Conservation (phyloP, 2,329 filamentous ascomycete genomes). For the Monosporascus cannonballus region DNA sequence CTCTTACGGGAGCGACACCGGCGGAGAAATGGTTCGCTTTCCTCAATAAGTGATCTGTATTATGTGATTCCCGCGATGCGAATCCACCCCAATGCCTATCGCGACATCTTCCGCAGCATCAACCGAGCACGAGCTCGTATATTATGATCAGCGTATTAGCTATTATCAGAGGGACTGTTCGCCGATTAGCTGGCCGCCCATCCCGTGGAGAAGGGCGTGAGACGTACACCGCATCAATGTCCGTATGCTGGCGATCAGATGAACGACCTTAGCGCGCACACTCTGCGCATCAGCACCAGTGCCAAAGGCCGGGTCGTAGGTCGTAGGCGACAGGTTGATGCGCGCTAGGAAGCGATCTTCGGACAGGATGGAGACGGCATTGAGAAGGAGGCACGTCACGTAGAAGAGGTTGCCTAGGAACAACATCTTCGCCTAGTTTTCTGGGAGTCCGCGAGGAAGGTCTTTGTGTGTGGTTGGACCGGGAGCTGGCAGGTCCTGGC, state of each 20-base stretch:
- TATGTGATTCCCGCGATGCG: too few species aligned
- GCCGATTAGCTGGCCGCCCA: background rate
- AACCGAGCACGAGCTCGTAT: slow-evolving; percentile 74
- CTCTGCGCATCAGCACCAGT: slow-evolving; percentile 61
- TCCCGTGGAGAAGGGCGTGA: background rate
- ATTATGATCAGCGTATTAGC: slow-evolving; percentile 79
- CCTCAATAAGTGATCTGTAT: too few species aligned
- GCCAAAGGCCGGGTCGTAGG: slow-evolving; percentile 74
- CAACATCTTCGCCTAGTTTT: slow-evolving; percentile 46
- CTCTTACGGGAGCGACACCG: too few species aligned
- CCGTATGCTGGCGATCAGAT: slow-evolving; percentile 83
- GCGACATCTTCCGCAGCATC: background rate
- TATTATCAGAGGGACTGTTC: slow-evolving; percentile 72
- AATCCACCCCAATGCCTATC: too few species aligned
- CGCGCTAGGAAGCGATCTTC: slow-evolving; percentile 90
- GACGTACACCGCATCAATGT: slow-evolving; percentile 87
- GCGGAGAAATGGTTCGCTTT: too few species aligned
- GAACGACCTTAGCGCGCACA: slow-evolving; percentile 80
- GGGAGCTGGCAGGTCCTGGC: too few species aligned
- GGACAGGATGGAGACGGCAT: slow-evolving; percentile 87
- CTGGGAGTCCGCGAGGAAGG: background rate
- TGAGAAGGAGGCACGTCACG: slow-evolving; percentile 71
- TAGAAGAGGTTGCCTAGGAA: slow-evolving; percentile 70
- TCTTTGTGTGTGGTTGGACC: too few species aligned
- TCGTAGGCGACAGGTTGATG: slow-evolving; percentile 73